Base-by-base conservation (phyloP, 2,329 filamentous ascomycete species). In the Claviceps paspali region DNA sequence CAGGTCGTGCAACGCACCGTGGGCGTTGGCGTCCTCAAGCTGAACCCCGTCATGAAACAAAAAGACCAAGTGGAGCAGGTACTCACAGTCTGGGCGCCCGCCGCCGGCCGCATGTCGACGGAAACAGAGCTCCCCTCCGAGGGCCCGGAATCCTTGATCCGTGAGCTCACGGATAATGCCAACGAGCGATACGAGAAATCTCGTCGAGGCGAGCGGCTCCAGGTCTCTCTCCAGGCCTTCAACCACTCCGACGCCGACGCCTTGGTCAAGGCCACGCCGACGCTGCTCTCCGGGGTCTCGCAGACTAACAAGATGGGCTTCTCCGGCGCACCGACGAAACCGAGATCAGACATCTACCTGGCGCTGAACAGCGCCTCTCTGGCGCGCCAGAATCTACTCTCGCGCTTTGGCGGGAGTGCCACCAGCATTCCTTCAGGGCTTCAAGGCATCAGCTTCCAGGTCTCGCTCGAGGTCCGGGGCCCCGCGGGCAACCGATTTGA, bases 311-410 rank as follows among this genome's bases (percentile, higher is more conserved):
- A 91, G 54, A 87, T 96, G 56, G 91, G 87, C 2, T 96, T 98
- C 54, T 84, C 88, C 3, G 87, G 87, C 10, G 87, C 87, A 2
- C 88, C 91, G 0, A 86, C 81, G 0, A 87, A 85, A 53, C 70
- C 82, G 12, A 71, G 92, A 49, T 95, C 86, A 9, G 92, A 98
- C 55, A 96, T 98, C 35, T 98, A 98, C 53, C 59, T 98, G 31
- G 95, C 86, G 0, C 59, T 98, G 33, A 76, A 77, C 40, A 78
- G 85, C 44, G 82, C 85, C 0, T 68, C 78, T n/a, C 64, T 98
- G 18, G 78, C 80, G 14, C 76, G 77, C 40, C 84, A 93, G 49
- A 78, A 81, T 24, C 55, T 79, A 1, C 54, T 80, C n/a, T 79
- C 74, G 6, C 63, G 75, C n/a, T 73, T 63, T 29, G 67, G 65